A percentile compares a stretch with the other conserved stretches of the same genome.
phyloP scores from a whole-genome alignment of 2,329 filamentous ascomycete species.

The Clarireedia paspali region DNA sequence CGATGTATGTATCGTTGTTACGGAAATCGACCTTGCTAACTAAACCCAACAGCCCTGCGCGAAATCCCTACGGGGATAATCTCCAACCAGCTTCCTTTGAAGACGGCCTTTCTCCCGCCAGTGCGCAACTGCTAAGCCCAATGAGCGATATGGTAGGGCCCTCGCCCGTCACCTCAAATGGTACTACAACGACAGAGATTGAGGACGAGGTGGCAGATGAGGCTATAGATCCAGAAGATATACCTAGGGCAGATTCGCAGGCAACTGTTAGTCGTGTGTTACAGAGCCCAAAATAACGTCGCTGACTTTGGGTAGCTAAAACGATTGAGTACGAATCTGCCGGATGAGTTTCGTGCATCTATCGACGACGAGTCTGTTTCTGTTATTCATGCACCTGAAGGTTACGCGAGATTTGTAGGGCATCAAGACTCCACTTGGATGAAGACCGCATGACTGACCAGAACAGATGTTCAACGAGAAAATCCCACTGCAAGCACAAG shows the following conservation, averaged over 20 bases:
- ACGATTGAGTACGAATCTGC: constrained; percentile 41
- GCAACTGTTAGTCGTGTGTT: constrained; percentile 18
- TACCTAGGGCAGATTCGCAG: constrained; percentile 16
- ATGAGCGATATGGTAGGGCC: constrained; percentile 68
- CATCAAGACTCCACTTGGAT: background rate
- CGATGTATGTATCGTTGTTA: constrained; percentile 37
- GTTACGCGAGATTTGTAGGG: constrained; percentile 72
- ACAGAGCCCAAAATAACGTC: constrained; percentile 4
- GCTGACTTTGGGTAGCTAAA: constrained; percentile 24
- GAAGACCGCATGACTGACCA: constrained; percentile 1
- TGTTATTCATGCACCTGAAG: constrained; percentile 83
- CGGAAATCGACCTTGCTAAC: constrained; percentile 11
- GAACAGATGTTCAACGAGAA: background rate
- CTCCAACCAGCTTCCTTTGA: constrained; percentile 44
- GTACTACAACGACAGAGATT: constrained; percentile 76
- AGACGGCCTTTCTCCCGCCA: constrained; percentile 23
- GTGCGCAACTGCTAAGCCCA: constrained; percentile 47
- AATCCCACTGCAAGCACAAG: background rate
- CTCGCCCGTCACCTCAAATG: constrained; percentile 78
- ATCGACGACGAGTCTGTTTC: constrained; percentile 75
- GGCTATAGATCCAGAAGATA: constrained; percentile 32
- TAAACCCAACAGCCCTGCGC: constrained; percentile 34
- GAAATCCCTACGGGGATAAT: constrained; percentile 37
- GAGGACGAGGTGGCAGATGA: constrained; percentile 68
- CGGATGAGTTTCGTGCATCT: constrained; percentile 48